These are phyloP conservation scores for Croton laevigatus DNA, from an alignment of 441 rosid genomes.

Conservation along the genomic window DNA sequence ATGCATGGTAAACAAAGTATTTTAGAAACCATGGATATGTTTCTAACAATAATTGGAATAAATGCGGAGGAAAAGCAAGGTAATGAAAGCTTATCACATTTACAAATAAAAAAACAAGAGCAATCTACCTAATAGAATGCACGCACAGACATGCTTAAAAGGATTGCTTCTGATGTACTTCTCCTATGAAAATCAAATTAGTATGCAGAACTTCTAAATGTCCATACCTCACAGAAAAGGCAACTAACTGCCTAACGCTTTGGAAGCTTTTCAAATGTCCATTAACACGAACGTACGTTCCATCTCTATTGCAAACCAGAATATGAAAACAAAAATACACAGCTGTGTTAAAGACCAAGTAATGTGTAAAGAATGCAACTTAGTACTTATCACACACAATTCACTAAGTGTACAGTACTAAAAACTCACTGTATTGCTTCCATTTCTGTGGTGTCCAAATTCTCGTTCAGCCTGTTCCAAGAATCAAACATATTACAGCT, in stretches of 20 bases:
- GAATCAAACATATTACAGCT: slow-evolving; percentile 2
- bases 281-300: slow-evolving; percentile 67
- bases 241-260: slow-evolving; percentile 58
- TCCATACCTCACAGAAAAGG: slow-evolving; percentile 76
- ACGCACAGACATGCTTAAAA: not conserved
- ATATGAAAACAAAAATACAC: slow-evolving; percentile 2
- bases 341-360: not conserved
- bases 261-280: slow-evolving; percentile 78
- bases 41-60: not conserved
- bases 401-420: not conserved
- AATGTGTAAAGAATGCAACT: too few relatives aligned
- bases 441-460: slow-evolving; percentile 64
- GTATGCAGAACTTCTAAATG: not conserved
- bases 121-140: not conserved
- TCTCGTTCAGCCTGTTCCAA: slow-evolving; percentile 64
- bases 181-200: not conserved
- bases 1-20: slow-evolving; percentile 20
- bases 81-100: not conserved
- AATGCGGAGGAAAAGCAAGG: not conserved
- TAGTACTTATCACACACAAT: not conserved
- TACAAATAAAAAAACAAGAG: not conserved
- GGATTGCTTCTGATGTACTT: not conserved
- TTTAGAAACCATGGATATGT: not conserved
- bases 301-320: slow-evolving; percentile 52
- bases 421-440: slow-evolving; percentile 55